Percentiles rank a stretch among this genome's conserved stretches.
Evolutionary conservation across 139 green algal species (phyloP).

Genomic region (Astrephomene gubernaculifera): DNA sequence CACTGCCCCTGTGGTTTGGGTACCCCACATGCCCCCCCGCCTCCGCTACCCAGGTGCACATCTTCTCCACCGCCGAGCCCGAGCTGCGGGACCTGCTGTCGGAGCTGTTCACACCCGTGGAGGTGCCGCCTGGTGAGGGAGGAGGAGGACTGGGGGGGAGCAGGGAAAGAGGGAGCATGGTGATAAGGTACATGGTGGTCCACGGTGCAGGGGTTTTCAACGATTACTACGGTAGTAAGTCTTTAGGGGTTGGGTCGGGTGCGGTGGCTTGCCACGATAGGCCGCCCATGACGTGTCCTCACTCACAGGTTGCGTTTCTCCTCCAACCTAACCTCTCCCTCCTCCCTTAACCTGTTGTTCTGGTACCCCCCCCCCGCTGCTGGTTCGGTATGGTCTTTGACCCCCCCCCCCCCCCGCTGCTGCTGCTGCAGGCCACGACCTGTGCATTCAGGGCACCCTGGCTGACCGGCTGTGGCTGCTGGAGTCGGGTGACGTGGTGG

Average conservation of each 20-base stretch:
- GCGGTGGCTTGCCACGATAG: too few species aligned
- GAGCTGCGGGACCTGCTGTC: constrained; percentile 1
- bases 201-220: too few species aligned
- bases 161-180: too few species aligned
- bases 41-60: background rate
- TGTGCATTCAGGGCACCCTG: constrained; percentile 53
- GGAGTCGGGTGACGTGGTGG: constrained; percentile 44
- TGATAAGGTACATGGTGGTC: too few species aligned
- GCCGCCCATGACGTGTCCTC: too few species aligned
- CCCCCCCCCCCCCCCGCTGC: background rate
- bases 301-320: background rate
- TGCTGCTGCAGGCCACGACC: constrained; percentile 35
- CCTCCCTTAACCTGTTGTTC: background rate
- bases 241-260: too few species aligned
- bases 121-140: constrained; percentile 20
- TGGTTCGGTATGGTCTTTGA: background rate
- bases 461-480: constrained; percentile 59
- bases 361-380: background rate
- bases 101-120: constrained; percentile 1
- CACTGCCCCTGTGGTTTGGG: too few species aligned
- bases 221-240: too few species aligned
- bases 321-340: background rate
- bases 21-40: background rate
- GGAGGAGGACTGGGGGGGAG: too few species aligned
- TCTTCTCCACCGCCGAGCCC: background rate